Percentiles rank a stretch among this genome's conserved stretches.
Conservation (phyloP, 2,329 filamentous ascomycete species). For the Aspergillus sp. region DNA sequence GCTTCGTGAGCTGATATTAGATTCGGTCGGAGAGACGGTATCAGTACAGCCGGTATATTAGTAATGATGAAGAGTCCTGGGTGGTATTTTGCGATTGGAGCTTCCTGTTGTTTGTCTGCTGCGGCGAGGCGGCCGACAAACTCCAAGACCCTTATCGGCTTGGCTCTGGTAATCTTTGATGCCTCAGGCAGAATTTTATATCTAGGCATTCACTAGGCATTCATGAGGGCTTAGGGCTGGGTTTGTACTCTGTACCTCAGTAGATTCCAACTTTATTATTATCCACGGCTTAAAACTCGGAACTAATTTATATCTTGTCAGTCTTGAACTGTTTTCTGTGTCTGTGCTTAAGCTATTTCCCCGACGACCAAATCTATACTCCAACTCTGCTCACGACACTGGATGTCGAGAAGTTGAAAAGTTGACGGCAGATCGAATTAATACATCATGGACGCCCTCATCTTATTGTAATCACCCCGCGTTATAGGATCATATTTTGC, state of each 20-base stretch:
- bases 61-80: neutral
- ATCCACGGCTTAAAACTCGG: neutral
- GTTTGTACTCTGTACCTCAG: neutral
- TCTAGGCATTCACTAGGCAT: neutral
- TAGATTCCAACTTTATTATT: neutral
- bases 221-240: slow-evolving; percentile 23
- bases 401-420: neutral
- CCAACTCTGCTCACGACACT: neutral
- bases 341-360: neutral
- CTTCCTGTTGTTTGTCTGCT: neutral
- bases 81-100: neutral
- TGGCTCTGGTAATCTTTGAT: slow-evolving; percentile 8
- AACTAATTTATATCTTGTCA: neutral
- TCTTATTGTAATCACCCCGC: slow-evolving; percentile 37
- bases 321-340: neutral
- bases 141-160: neutral
- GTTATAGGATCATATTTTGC: slow-evolving; percentile 55
- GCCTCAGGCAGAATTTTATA: neutral
- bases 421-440: neutral
- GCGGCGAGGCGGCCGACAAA: neutral
- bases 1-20: neutral
- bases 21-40: too few relatives aligned
- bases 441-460: slow-evolving; percentile 31
- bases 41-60: neutral
- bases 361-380: neutral